These are phyloP conservation scores for Paspalum notatum DNA, from an alignment of 176 grass and related monocot species.

Conservation along the genomic window DNA sequence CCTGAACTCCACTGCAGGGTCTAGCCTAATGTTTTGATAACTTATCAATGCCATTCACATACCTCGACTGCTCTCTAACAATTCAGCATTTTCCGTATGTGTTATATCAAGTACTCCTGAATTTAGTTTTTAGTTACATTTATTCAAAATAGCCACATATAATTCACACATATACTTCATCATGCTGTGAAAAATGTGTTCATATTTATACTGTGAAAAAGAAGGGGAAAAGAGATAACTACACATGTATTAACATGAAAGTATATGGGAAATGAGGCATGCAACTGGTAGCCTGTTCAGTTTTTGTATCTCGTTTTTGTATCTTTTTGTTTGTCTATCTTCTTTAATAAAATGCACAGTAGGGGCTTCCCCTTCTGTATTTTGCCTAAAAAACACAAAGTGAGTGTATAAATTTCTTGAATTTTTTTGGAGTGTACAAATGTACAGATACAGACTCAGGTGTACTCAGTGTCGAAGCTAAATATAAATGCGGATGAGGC, in stretches of 20 bases:
- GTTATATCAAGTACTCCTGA: not conserved
- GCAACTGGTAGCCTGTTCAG: too few species aligned
- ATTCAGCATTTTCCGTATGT: conserved; percentile 18
- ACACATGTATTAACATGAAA: not conserved
- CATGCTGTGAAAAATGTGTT: not conserved
- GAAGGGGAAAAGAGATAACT: not conserved
- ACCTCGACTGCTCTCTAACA: not conserved
- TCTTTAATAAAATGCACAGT: too few species aligned
- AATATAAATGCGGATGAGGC: conserved; percentile 15
- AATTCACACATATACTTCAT: not conserved
- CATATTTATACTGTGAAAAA: not conserved
- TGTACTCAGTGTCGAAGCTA: not conserved
- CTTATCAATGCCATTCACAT: conserved; percentile 12
- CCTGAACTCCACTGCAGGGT: not conserved
- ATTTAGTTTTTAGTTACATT: not conserved
- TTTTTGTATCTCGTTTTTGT: too few species aligned
- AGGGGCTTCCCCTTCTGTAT: too few species aligned
- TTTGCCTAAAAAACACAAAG: too few species aligned
- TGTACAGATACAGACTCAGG: not conserved
- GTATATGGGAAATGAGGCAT: not conserved
- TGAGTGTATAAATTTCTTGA: not conserved
- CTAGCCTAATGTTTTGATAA: conserved; percentile 5
- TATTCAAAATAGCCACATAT: not conserved
- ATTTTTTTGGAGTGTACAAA: not conserved
- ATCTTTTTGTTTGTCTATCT: too few species aligned